Base-by-base conservation (phyloP, 2,329 filamentous ascomycete species). In the Rutstroemia sp. region DNA sequence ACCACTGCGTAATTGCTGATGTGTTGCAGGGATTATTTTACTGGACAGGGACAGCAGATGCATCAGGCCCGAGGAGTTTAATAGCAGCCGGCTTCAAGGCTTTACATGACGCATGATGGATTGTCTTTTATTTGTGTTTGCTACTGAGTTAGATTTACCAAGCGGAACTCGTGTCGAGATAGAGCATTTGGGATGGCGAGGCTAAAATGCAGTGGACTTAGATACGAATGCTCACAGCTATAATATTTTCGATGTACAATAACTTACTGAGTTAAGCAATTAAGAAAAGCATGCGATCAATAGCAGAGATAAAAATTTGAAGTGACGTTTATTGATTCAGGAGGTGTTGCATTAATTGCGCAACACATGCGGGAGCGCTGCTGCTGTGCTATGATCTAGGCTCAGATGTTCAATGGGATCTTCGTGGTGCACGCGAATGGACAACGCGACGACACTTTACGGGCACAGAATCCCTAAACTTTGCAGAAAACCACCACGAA, bases 21-120 rank as follows among this genome's bases (percentile, higher is more conserved):
- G 7, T 5, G 19, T 8, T 18, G 4, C 63, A 83, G 81, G 89
- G 89, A 0, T 72, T 94, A 8, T 92, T 91, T 70, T 94, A 92
- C 71, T 92, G 87, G 86, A 84, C 86, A 53, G 87, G 84, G n/a
- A 85, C 86, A 14, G 83, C 81, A 3, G 89, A 94, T 73, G 79
- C 80, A 27, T 75, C 81, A 53, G 77, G 75, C 59, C 77, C 79
- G 52, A 75, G 81, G 52, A 85, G 81, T 66, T 70, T 85, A 54
- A 74, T 85, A 58, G 76, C 78, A 48, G 73, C 81, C 18, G 82
- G 82, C 5, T 85, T 84, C 67, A 77, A 78, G 57, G 76, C 79
- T 8, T 68, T 84, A 58, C 81, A 84, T 65, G 57, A 57, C 30
- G 16, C 49, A 27, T 57, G 19, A 42, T n/a, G 39, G 10, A 42